Evolutionary conservation across 441 rosid species (phyloP).

Genomic region (Monsonia emarginata): DNA sequence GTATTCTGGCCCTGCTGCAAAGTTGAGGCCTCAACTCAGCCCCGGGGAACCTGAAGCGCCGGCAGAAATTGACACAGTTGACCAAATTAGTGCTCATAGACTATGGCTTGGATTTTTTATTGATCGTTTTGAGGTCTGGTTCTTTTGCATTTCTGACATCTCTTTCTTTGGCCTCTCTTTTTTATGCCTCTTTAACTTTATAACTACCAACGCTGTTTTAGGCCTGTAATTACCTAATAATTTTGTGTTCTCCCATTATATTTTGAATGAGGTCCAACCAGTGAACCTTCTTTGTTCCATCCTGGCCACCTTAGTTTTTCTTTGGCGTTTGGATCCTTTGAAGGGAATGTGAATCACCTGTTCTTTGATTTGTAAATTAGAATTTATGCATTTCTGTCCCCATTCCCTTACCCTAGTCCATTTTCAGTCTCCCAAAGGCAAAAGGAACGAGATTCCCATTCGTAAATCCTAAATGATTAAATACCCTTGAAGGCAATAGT

Average conservation of each 20-base stretch:
- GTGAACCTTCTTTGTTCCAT: not conserved
- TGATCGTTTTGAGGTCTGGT: conserved; percentile 90
- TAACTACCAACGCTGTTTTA: not conserved
- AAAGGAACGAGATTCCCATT: not conserved
- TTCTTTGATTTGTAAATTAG: not conserved
- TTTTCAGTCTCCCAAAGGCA: not conserved
- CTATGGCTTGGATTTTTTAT: conserved; percentile 91
- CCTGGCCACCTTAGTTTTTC: not conserved
- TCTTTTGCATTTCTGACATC: conserved; percentile 11
- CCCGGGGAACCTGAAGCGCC: conserved; percentile 82
- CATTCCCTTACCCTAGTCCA: not conserved
- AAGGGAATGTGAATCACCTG: not conserved
- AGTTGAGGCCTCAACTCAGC: conserved; percentile 84
- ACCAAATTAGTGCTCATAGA: conserved; percentile 90
- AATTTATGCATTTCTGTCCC: not conserved
- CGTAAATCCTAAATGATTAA: not conserved
- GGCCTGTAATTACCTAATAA: not conserved
- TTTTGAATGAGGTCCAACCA: not conserved
- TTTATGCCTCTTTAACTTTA: not conserved
- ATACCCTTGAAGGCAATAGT: not conserved
- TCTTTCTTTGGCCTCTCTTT: not conserved
- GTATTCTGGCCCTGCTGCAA: conserved; percentile 86
- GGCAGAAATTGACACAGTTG: conserved; percentile 71
- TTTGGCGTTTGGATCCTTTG: not conserved
- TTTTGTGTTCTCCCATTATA: not conserved